Evolutionary conservation across 192 early-diverging fungal genomes (phyloP), one percentile per base, ranked within the genome.

Genomic region (Coemansia sp.): DNA sequence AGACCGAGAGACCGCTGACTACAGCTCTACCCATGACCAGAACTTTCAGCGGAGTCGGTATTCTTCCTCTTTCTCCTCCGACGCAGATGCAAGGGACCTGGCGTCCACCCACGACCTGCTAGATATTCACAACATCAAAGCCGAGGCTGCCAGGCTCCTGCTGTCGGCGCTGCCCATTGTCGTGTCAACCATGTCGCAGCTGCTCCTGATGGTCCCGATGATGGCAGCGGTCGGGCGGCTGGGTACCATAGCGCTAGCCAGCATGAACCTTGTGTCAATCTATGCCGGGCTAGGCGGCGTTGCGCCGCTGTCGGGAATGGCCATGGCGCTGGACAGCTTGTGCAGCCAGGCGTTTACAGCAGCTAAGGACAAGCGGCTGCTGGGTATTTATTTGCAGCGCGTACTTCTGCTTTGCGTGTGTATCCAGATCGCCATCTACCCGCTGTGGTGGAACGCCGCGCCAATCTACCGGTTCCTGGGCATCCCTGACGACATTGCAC

Each of bases 321-420:
- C 86, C 13, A 86, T 91, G 33, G 91, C 90, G 0, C 77, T 94
- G 16, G 92, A 94, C 70, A 92, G 89, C 6, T 68, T 93, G 34
- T 90, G 88, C 59, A 88, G 87, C 25, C 89, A 92, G 71, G 85
- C 88, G 4, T 92, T 72, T 66, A 91, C 91, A 1, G 86, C 85
- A 0, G 84, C 88, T 23, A 77, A 77, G 31, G 87, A 90, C 65
- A 81, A 83, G 60, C 85, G 74, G 7, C 65, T 86, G 16, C 73
- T 90, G 18, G 92, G 92, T 26, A 63, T 91, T 0, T 88, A 90
- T 46, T 68, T 92, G 42, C 92, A 93, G 71, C 86, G 96, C 15
- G 90, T 88, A 0, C 82, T 99, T 7, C 77, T 97, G 33, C 84
- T 93, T 58, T 78, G 91, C 56, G 60, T 82, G 45, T 45, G 83